These are phyloP conservation scores for Cladosporium sp. DNA, from an alignment of 2,329 filamentous ascomycete species.

Conservation along the genomic window DNA sequence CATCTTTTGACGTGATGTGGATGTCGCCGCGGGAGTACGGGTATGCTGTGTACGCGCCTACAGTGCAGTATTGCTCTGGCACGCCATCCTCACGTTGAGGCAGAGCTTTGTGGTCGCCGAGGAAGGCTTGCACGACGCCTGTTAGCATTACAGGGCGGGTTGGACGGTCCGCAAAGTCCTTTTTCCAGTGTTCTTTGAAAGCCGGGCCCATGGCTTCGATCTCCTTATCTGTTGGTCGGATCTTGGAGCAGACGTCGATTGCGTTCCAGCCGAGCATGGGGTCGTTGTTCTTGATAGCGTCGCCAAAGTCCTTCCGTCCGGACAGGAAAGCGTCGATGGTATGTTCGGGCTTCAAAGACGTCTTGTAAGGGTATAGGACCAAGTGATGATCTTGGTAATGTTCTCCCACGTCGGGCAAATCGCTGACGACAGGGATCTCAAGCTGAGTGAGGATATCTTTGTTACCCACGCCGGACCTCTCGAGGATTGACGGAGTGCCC, in stretches of 20 bases:
- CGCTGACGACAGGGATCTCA: conserved; percentile 41
- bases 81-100: conserved; percentile 1
- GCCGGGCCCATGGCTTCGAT: conserved; percentile 48
- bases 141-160: conserved; percentile 48
- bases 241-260: conserved; percentile 50
- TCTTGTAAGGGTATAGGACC: conserved; percentile 49
- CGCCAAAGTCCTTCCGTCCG: conserved; percentile 43
- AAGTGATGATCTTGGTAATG: conserved; percentile 56
- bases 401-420: conserved; percentile 50
- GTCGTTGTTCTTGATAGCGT: conserved; percentile 45
- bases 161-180: conserved; percentile 44
- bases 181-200: conserved; percentile 52
- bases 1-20: conserved; percentile 50
- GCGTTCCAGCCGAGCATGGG: conserved; percentile 54
- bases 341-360: conserved; percentile 40
- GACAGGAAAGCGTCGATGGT: conserved; percentile 51
- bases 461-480: conserved; percentile 59
- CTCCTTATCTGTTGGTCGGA: conserved; percentile 52
- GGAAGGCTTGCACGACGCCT: conserved; percentile 27
- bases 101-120: conserved; percentile 23
- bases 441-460: conserved; percentile 44
- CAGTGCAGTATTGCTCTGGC: not conserved
- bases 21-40: conserved; percentile 59
- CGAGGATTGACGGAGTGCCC: conserved; percentile 54
- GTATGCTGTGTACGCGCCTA: conserved; percentile 48